Percentiles rank a stretch among this genome's conserved stretches.
Evolutionary conservation across 352 stramenopile genomes (phyloP).

Genomic region (Phytophthora cajani): DNA sequence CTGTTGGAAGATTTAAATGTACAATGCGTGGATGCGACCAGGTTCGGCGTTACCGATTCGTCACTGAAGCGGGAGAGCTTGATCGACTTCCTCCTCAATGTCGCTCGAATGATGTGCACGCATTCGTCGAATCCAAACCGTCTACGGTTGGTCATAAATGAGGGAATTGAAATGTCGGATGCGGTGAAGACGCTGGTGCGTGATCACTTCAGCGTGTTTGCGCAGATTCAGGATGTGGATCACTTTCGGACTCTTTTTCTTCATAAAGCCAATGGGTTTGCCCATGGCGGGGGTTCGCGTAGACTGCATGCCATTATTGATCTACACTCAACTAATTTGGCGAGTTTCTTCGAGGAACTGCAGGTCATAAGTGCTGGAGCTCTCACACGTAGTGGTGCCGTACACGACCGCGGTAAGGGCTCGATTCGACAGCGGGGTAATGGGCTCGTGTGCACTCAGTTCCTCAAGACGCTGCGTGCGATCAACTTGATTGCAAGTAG

Average conservation of each 20-base stretch:
- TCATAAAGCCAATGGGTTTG: slow-evolving; percentile 9
- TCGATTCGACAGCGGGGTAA: slow-evolving; percentile 13
- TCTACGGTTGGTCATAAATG: slow-evolving; percentile 46
- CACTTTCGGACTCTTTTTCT: slow-evolving; percentile 74
- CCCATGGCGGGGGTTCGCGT: background rate
- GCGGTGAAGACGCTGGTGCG: slow-evolving; percentile 54
- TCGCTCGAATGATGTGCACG: slow-evolving; percentile 54
- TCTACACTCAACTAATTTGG: slow-evolving; percentile 40
- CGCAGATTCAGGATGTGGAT: slow-evolving; percentile 65
- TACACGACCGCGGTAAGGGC: slow-evolving; percentile 16
- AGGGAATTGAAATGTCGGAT: slow-evolving; percentile 71
- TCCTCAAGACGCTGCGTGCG: slow-evolving; percentile 36
- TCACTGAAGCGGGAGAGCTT: slow-evolving; percentile 56
- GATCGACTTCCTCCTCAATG: slow-evolving; percentile 54
- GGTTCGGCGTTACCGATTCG: slow-evolving; percentile 56
- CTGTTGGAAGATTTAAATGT: slow-evolving; percentile 75
- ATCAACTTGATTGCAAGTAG: slow-evolving; percentile 39
- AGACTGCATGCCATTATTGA: slow-evolving; percentile 40
- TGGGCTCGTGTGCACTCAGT: slow-evolving; percentile 41
- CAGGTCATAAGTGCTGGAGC: slow-evolving; percentile 12
- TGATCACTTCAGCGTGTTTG: slow-evolving; percentile 64
- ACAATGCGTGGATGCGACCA: slow-evolving; percentile 47
- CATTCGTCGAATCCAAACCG: slow-evolving; percentile 44
- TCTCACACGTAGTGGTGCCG: slow-evolving; percentile 13
- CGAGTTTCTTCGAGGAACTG: slow-evolving; percentile 54